These are phyloP conservation scores for Colletotrichum somersetense DNA, from an alignment of 2,329 filamentous ascomycete genomes.

Conservation along the genomic window DNA sequence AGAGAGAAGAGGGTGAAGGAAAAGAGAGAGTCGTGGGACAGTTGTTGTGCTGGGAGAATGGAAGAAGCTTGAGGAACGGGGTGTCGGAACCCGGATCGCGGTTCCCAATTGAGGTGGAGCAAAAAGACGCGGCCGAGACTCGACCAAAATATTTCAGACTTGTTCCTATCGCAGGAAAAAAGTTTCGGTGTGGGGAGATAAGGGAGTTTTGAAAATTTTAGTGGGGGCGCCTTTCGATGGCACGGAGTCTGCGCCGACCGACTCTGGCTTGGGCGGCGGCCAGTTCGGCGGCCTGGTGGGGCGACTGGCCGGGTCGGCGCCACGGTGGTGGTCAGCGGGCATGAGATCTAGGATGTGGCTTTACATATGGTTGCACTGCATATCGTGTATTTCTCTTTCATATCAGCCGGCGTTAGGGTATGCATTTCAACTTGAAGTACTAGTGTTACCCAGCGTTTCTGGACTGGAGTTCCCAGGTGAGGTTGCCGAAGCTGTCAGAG, in stretches of 20 bases:
- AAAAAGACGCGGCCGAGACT: conserved; percentile 9
- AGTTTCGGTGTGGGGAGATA: conserved; percentile 33
- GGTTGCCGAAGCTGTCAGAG: background rate
- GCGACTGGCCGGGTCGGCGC: background rate
- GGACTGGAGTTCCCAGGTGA: background rate
- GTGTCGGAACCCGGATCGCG: background rate
- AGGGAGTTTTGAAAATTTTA: conserved; percentile 17
- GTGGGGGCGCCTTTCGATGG: conserved; percentile 4
- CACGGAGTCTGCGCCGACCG: conserved; percentile 7
- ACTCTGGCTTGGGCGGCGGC: background rate
- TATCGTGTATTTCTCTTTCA: background rate
- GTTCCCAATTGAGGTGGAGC: conserved; percentile 5
- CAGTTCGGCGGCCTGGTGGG: conserved; percentile 35
- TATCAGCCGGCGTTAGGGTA: background rate
- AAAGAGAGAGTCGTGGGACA: background rate
- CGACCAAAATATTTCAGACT: conserved; percentile 7
- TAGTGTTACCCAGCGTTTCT: background rate
- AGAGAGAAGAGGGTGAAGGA: background rate
- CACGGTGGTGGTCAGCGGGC: background rate
- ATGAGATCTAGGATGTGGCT: background rate
- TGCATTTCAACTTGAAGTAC: background rate
- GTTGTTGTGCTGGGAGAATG: background rate
- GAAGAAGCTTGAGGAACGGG: background rate
- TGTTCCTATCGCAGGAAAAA: conserved; percentile 28
- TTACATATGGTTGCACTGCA: background rate